phyloP scores from a whole-genome alignment of 2,329 filamentous ascomycete genomes.

The Eurotiales sp. region DNA sequence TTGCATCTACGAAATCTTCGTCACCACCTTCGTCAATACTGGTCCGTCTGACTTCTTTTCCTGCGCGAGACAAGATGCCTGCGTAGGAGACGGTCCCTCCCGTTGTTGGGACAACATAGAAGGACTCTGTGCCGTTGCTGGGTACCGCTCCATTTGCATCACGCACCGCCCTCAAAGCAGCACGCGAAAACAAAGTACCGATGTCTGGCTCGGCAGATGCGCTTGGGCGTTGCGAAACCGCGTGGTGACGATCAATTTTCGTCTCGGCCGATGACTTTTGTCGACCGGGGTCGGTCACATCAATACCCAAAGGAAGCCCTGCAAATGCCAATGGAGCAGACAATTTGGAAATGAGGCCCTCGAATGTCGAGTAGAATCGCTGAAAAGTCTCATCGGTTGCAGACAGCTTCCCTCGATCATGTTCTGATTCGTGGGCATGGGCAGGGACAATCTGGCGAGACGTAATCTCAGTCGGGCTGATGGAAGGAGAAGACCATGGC shows the following conservation, averaged over 20 bases:
- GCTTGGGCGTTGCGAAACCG: constrained; percentile 36
- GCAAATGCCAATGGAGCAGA: constrained; percentile 91
- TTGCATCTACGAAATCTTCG: constrained; percentile 87
- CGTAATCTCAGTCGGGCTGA: constrained; percentile 31
- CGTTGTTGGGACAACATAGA: constrained; percentile 90
- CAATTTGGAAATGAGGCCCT: constrained; percentile 79
- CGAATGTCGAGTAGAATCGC: constrained; percentile 88
- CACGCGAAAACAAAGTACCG: constrained; percentile 76
- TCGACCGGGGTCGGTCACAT: constrained; percentile 32
- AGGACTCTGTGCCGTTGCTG: constrained; percentile 64
- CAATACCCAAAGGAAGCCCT: constrained; percentile 70
- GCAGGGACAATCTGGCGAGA: constrained; percentile 30
- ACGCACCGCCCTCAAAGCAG: constrained; percentile 73
- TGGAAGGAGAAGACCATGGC: constrained; percentile 32
- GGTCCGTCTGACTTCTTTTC: constrained; percentile 40
- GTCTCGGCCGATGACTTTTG: constrained; percentile 30
- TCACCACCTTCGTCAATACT: constrained; percentile 64
- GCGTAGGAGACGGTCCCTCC: constrained; percentile 92
- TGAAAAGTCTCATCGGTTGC: constrained; percentile 73
- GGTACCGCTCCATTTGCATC: constrained; percentile 59
- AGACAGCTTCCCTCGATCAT: constrained; percentile 19
- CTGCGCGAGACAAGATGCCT: constrained; percentile 65
- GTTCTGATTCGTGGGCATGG: constrained; percentile 26
- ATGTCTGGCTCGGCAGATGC: constrained; percentile 66
- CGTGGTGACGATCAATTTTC: constrained; percentile 37